Evolutionary conservation across 208 protist genomes (phyloP), one percentile per base, ranked within the genome.

Genomic region (Leishmania gerbilli): DNA sequence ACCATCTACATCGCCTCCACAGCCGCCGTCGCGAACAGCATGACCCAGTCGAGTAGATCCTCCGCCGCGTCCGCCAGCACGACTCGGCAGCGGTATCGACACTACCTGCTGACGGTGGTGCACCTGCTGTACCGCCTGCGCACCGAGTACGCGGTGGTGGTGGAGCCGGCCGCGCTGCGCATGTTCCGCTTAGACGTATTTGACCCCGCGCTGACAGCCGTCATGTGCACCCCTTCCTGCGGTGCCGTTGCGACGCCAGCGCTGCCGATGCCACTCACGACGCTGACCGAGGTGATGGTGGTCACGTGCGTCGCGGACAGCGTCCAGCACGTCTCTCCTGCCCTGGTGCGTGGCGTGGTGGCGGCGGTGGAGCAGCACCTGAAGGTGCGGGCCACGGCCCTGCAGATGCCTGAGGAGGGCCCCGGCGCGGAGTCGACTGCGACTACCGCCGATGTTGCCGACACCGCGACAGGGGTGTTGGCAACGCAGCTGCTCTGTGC

Each of bases 241-340:
- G 79, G 49, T 42, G 56, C 45, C n/a, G 17, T n/a, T 27, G 64
- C 77, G 40, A 74, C 72, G n/a, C 83, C 68, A 37, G 31, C 60
- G 58, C 51, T 76, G 74, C 75, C 69, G 69, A 75, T 94, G 71
- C 76, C 88, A 53, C 90, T 94, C 34, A 87, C 82, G 1, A 85
- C 87, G 51, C 72, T 97, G 68, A 87, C 86, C 24, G 93, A 97
- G 71, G 86, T 95, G 19, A 90, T 91, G 9, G 87, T 90, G 17
- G 91, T 97, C 27, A 95, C 94, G 89, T 95, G 90, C 58, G 83
- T 87, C 21, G 81, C 81, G 21, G 82, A 87, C 24, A 94, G 91
- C 27, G 91, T 95, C 68, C 92, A 95, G 82, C 88, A 90, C 80
- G 76, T 97, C 31, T 93, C 93, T 17, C 51, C 47, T 0, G 72